Percentiles rank a stretch among this genome's conserved stretches.
These are phyloP conservation scores for Trichoderma sp. DNA, from an alignment of 2,329 filamentous ascomycete genomes.

Conservation along the genomic window DNA sequence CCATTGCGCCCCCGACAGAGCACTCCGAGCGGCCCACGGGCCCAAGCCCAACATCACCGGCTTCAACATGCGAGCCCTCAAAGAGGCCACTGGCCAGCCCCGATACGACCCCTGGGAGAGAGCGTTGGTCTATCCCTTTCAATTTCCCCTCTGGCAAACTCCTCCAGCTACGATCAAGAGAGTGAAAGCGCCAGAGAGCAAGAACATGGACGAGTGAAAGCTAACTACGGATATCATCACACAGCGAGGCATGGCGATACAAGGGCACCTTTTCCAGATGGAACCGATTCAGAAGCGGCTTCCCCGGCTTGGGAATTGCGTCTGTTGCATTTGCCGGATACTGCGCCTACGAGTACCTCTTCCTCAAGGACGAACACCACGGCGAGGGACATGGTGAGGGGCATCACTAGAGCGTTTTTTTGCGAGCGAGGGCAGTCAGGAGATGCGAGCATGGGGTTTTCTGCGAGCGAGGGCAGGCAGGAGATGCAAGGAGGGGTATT, in stretches of 20 bases:
- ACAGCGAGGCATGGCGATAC: conserved; percentile 94
- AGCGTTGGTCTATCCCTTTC: conserved; percentile 46
- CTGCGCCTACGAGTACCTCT: conserved; percentile 84
- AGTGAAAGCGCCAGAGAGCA: not conserved
- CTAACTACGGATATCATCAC: not conserved
- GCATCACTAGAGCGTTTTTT: conserved; percentile 51
- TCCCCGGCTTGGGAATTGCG: conserved; percentile 90
- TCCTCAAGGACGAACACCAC: conserved; percentile 69
- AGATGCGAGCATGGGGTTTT: conserved; percentile 21
- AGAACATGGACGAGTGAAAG: not conserved
- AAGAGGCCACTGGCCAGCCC: conserved; percentile 62
- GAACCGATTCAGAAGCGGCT: conserved; percentile 82
- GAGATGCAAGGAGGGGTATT: conserved; percentile 22
- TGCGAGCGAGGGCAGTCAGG: conserved; percentile 3
- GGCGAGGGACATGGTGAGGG: conserved; percentile 51
- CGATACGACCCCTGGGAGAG: conserved; percentile 66
- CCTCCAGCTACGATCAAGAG: not conserved
- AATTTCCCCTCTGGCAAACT: not conserved
- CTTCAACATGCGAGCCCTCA: conserved; percentile 83
- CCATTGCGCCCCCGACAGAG: conserved; percentile 28
- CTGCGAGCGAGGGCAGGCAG: not conserved
- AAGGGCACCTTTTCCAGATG: conserved; percentile 80
- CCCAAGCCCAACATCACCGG: conserved; percentile 78
- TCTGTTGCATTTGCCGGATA: conserved; percentile 88
- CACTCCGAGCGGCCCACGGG: conserved; percentile 52